Base-by-base conservation (phyloP, 768 basidiomycete species). In the Lactifluus hygrophoroides region DNA sequence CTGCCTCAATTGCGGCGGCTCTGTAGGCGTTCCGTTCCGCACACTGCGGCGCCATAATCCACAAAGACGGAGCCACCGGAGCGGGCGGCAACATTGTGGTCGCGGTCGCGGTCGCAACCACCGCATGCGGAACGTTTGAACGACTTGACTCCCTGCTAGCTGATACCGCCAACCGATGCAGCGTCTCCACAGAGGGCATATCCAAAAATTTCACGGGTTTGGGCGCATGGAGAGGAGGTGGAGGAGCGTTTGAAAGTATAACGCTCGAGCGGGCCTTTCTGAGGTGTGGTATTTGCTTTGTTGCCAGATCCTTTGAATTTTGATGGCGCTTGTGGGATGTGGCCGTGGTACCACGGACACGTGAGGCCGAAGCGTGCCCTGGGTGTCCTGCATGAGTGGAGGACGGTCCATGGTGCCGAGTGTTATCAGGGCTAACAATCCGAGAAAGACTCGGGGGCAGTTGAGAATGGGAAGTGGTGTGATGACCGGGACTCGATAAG, bases 221-320 rank as follows among this genome's bases (percentile, higher is more conserved):
- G 25, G 59, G 59, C 25, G 49, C 49, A 16, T 56, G 30, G 21
- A 60, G 21, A 28, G 54, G 21, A 28, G 54, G 54, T 6, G 17
- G 10, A 3, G 42, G 34, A 3, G 35, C 30, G 37, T 19, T 55
- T 14, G 52, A 54, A 28, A 60, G 49, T 16, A 42, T 23, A 16
- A 40, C 28, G 44, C 49, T 60, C 23, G 59, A 60, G n/a, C 42
- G 54, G 10, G 49, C 48, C 32, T 60, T 60, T 42, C 49, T 60
- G 21, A 60, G 54, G n/a, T 37, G 44, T 14, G 48, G 43, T 2
- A 17, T 45, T 5, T 23, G 40, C 25, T 11, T 44, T 14, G 48
- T 32, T 9, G 42, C 48, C 9, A 42, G 32, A 32, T 51, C 34
- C 11, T 14, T 35, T 35, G 14, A 30, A 7, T 54, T 21, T 8